Evolutionary conservation across 345 rosid genomes (phyloP), one percentile per base, ranked within the genome.

Genomic region (Acer campestre): DNA sequence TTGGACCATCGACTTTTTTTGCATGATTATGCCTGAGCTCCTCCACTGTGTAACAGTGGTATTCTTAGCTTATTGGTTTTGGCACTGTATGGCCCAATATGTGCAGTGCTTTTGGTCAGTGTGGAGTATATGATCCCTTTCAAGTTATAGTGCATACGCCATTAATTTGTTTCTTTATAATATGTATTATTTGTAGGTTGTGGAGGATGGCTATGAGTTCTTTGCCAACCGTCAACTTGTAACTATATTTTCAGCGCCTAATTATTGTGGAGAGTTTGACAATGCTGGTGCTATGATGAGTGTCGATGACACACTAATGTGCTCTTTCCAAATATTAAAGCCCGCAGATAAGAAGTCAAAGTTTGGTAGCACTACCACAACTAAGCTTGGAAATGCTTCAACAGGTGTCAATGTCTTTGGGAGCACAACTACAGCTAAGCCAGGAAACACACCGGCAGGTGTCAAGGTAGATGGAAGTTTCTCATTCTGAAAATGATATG

Each of bases 141-240:
- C 25, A 16, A 18, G 25, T 27, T 71, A 27, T 71, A 51, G 59
- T 27, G 49, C 40, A 25, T 75, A 1, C 10, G 13, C 40, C 22
- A 13, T 70, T 71, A 53, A 27, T 77, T 80, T n/a, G 4, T 65
- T 31, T 66, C 17, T 38, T 62, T 35, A 42, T 42, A 16, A 2
- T 71, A 55, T 22, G 40, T 75, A 79, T 77, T 66, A 56, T 61
- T 56, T 58, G 69, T 88, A 94, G 98, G 97, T 94, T 72, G 97
- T 92, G 79, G 98, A 94, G 87, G 98, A 94, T 91, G 98, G 97
- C 40, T 94, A 92, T 4, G 97, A 94, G 84, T 94, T 94, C 85
- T 94, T 94, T 81, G 98, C 95, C 61, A 75, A 89, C 78, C 80
- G 97, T 74, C 95, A 91, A 84, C 92, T 92, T 74, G 95, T 93